Percentiles rank a stretch among this genome's conserved stretches.
Conservation (phyloP, 2,329 filamentous ascomycete genomes). For the Truncatella angustata region DNA sequence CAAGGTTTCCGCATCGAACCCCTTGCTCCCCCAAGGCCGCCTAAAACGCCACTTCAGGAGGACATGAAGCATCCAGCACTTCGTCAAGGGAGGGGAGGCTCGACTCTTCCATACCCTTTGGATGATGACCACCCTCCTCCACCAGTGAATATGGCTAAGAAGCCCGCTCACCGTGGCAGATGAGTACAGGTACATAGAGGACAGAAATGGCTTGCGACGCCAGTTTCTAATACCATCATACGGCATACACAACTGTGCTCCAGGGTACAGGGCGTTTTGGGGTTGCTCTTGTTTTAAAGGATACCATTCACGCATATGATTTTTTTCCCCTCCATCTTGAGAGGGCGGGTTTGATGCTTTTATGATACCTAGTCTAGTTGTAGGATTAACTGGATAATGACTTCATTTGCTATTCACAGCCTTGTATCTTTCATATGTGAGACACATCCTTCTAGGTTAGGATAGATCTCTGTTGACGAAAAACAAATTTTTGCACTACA, state of each 20-base stretch:
- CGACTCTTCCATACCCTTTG: conserved; percentile 72
- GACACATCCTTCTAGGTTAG: no score
- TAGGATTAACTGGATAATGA: not conserved
- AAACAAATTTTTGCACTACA: no score
- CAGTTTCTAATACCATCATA: not conserved
- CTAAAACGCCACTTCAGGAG: conserved; percentile 71
- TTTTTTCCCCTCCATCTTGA: not conserved
- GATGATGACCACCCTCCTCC: conserved; percentile 80
- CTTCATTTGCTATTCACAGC: no score
- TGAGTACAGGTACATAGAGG: not conserved
- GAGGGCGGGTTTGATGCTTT: not conserved
- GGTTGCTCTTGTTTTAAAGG: conserved; percentile 1
- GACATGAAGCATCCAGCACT: conserved; percentile 26
- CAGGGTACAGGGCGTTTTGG: conserved; percentile 2
- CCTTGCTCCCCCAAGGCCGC: conserved; percentile 72
- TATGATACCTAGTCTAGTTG: not conserved
- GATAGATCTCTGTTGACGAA: no score
- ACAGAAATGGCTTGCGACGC: no score
- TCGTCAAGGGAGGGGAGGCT: conserved; percentile 27
- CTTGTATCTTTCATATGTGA: no score
- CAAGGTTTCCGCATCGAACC: conserved; percentile 51
- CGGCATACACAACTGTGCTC: not conserved
- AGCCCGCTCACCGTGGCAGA: conserved; percentile 49
- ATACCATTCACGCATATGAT: conserved; percentile 12
- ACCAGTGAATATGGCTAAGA: conserved; percentile 78